phyloP scores from a whole-genome alignment of 2,329 filamentous ascomycete species.

The Fusarium anguioides region DNA sequence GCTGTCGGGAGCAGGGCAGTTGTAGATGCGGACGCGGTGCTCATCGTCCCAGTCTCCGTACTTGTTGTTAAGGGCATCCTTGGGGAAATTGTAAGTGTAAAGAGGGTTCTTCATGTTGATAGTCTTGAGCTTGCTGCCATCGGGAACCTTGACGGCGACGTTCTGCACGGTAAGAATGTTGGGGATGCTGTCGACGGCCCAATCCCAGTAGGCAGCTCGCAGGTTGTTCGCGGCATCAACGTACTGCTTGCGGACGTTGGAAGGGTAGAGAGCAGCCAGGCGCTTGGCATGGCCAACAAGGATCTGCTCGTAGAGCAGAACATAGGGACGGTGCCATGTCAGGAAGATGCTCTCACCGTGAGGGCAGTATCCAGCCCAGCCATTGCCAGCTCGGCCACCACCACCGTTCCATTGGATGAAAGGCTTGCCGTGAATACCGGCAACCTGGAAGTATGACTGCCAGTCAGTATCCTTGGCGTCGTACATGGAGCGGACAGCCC shows the following conservation, averaged over 20 bases:
- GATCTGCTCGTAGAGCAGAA: constrained; percentile 67
- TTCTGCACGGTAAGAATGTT: constrained; percentile 50
- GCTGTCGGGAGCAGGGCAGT: constrained; percentile 52
- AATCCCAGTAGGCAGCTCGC: constrained; percentile 67
- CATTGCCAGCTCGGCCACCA: constrained; percentile 46
- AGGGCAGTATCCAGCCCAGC: constrained; percentile 58
- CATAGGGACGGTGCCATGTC: constrained; percentile 67
- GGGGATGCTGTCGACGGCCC: constrained; percentile 60
- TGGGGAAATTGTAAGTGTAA: constrained; percentile 62
- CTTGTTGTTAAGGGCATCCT: constrained; percentile 50
- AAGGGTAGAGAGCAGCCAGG: constrained; percentile 59
- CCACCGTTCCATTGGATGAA: constrained; percentile 56
- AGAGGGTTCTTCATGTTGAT: constrained; percentile 63
- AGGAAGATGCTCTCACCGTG: constrained; percentile 62
- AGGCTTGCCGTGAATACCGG: constrained; percentile 60
- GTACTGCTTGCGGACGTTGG: constrained; percentile 52
- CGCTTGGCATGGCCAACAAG: constrained; percentile 59
- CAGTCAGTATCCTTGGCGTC: constrained; percentile 54
- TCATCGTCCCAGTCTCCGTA: constrained; percentile 52
- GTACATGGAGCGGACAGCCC: constrained; percentile 58
- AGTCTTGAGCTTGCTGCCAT: constrained; percentile 45
- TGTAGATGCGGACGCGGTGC: constrained; percentile 52
- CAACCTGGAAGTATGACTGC: constrained; percentile 62
- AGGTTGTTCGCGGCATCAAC: constrained; percentile 58
- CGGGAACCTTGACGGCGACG: constrained; percentile 56